A percentile compares a stretch with the other conserved stretches of the same genome.
Conservation (phyloP, 1,284 basidiomycete genomes). For the Anthracocystis setariae region DNA sequence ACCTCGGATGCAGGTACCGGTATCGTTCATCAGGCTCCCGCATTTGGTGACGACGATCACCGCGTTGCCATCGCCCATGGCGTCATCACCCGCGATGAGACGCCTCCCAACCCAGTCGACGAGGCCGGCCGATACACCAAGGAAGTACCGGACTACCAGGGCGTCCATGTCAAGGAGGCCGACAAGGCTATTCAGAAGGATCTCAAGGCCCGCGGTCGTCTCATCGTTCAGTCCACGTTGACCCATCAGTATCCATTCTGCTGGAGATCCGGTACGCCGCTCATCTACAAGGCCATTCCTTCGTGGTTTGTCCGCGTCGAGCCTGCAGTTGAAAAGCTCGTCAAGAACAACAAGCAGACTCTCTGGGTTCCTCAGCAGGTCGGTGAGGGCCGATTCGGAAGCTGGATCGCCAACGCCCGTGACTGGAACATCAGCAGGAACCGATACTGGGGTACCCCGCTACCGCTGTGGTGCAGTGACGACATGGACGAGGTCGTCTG, state of each 20-base stretch:
- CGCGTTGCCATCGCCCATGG: constrained; percentile 87
- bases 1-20: constrained; percentile 94
- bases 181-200: constrained; percentile 94
- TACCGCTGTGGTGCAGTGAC: constrained; percentile 95
- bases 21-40: constrained; percentile 98
- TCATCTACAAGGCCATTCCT: constrained; percentile 96
- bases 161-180: constrained; percentile 92
- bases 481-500: constrained; percentile 93
- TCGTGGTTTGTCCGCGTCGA: constrained; percentile 95
- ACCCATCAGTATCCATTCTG: constrained; percentile 97
- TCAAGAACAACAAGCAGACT: constrained; percentile 89
- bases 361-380: constrained; percentile 93
- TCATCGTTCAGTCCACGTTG: constrained; percentile 87
- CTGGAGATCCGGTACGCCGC: constrained; percentile 91
- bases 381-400: constrained; percentile 92
- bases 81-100: constrained; percentile 83
- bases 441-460: constrained; percentile 98
- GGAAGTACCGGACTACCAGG: constrained; percentile 88
- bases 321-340: constrained; percentile 83
- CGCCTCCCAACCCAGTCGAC: constrained; percentile 95
- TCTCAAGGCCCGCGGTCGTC: constrained; percentile 84
- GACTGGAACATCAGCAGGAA: constrained; percentile 99
- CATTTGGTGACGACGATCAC: constrained; percentile 99
- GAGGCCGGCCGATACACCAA: constrained; percentile 87
- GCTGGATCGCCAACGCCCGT: constrained; percentile 95